These are phyloP conservation scores for Phytophthora vignae DNA, from an alignment of 352 stramenopile species.

Conservation along the genomic window DNA sequence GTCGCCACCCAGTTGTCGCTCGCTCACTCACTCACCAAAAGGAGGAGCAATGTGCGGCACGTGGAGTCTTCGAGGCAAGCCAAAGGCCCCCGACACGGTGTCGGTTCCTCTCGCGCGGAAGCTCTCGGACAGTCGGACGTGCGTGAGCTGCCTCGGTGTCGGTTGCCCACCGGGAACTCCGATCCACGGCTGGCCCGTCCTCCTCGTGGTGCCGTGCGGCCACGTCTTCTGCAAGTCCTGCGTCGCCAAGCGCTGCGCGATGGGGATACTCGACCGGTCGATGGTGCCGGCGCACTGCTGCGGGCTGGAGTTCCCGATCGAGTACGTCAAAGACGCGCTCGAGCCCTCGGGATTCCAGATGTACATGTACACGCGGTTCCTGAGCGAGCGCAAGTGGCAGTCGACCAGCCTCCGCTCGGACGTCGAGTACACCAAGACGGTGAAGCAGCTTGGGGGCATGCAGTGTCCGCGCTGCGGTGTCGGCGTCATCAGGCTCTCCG, in stretches of 20 bases:
- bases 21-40: slow-evolving; percentile 20
- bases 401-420: slow-evolving; percentile 52
- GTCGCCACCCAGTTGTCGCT: no score
- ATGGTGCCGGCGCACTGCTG: slow-evolving; percentile 67
- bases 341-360: slow-evolving; percentile 7
- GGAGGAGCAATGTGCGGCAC: slow-evolving; percentile 11
- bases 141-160: slow-evolving; percentile 27
- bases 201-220: slow-evolving; percentile 31
- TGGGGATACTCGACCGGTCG: slow-evolving; percentile 48
- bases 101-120: background rate
- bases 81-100: background rate
- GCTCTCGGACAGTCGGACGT: slow-evolving; percentile 8
- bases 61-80: slow-evolving; percentile 6
- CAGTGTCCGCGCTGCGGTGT: slow-evolving; percentile 73
- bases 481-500: slow-evolving; percentile 51
- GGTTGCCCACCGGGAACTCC: slow-evolving; percentile 1
- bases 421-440: slow-evolving; percentile 51
- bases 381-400: slow-evolving; percentile 52
- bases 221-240: slow-evolving; percentile 40
- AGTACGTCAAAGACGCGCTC: slow-evolving; percentile 38
- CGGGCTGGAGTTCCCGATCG: slow-evolving; percentile 60
- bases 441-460: slow-evolving; percentile 48
- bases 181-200: slow-evolving; percentile 7
- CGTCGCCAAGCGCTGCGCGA: slow-evolving; percentile 34
- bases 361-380: slow-evolving; percentile 50